phyloP scores from a whole-genome alignment of 2,329 filamentous ascomycete species.

The Bipolaris cookei region DNA sequence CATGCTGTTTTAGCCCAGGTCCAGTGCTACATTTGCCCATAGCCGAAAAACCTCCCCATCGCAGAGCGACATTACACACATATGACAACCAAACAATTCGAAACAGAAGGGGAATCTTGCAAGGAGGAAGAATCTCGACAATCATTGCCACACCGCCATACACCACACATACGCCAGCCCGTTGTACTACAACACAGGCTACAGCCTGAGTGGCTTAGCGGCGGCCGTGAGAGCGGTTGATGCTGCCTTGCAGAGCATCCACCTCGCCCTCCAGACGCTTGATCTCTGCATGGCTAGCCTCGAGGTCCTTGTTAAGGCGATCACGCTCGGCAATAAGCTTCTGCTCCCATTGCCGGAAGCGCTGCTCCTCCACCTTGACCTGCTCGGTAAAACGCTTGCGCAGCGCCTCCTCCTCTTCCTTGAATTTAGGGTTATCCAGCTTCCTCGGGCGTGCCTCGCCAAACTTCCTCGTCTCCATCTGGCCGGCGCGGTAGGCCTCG shows the following conservation, averaged over 20 bases:
- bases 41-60: slow-evolving; percentile 21
- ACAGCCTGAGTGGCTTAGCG: slow-evolving; percentile 63
- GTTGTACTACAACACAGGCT: no score
- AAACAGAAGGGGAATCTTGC: slow-evolving; percentile 50
- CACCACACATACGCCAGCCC: background rate
- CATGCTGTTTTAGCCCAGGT: slow-evolving; percentile 20
- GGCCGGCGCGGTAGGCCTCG: slow-evolving; percentile 97
- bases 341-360: slow-evolving; percentile 99
- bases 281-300: slow-evolving; percentile 91
- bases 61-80: slow-evolving; percentile 52
- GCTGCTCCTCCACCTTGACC: slow-evolving; percentile 99
- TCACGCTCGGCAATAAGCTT: slow-evolving; percentile 99
- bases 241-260: slow-evolving; percentile 87
- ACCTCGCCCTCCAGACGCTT: slow-evolving; percentile 91
- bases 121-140: slow-evolving; percentile 40
- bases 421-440: slow-evolving; percentile 99
- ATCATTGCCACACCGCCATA: slow-evolving; percentile 12
- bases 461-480: slow-evolving; percentile 99
- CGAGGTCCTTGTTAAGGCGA: slow-evolving; percentile 98
- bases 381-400: slow-evolving; percentile 99
- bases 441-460: slow-evolving; percentile 96
- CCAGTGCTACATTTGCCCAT: slow-evolving; percentile 10
- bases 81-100: slow-evolving; percentile 37
- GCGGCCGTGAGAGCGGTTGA: slow-evolving; percentile 89
- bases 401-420: slow-evolving; percentile 98